Evolutionary conservation across 2,329 filamentous ascomycete species (phyloP), one percentile per base, ranked within the genome.

Genomic region (Cryphonectria radicalis): DNA sequence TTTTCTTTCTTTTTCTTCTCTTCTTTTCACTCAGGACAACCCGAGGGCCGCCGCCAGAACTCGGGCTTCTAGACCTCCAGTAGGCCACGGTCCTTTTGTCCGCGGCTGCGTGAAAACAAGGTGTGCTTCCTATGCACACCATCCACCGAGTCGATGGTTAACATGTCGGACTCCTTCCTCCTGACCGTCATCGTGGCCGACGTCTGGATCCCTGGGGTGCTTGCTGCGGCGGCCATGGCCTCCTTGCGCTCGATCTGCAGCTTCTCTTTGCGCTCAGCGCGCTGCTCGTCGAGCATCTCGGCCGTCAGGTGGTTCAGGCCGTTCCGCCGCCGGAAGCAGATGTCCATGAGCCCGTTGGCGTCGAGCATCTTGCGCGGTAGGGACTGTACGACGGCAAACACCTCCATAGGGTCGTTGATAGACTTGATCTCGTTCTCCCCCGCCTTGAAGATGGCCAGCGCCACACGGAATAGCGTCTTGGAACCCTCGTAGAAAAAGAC

Each of bases 401-500:
- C 94, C 82, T 98, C 95, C 91, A 97, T 97, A 0, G 94, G 93
- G 77, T 97, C 95, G 22, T 86, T 87, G 14, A 97, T 91, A 11
- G 89, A 88, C 76, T 91, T 89, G 77, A 98, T 96, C 75, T 96
- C 91, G 7, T 83, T 79, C 82, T 98, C 94, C 74, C 93, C 94
- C 1, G 92, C 85, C 81, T 97, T 97, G 87, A 98, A 97, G 73
- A 98, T 92, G 43, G 94, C 91, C 59, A 98, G 84, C 0, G 95
- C 94, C 71, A 97, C 93, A 64, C 95, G 93, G 83, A 98, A 98
- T 8, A 98, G 88, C 0, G 94, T 97, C 80, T 96, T 97, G 65
- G 92, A 94, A 4, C 95, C 95, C 81, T 98, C 95, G 80, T 97
- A 97, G 80, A 98, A 97, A 78, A 98, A 95, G 1, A 94, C 90